phyloP scores from a whole-genome alignment of 2,329 filamentous ascomycete species.

The Alternaria angustiovoidea region DNA sequence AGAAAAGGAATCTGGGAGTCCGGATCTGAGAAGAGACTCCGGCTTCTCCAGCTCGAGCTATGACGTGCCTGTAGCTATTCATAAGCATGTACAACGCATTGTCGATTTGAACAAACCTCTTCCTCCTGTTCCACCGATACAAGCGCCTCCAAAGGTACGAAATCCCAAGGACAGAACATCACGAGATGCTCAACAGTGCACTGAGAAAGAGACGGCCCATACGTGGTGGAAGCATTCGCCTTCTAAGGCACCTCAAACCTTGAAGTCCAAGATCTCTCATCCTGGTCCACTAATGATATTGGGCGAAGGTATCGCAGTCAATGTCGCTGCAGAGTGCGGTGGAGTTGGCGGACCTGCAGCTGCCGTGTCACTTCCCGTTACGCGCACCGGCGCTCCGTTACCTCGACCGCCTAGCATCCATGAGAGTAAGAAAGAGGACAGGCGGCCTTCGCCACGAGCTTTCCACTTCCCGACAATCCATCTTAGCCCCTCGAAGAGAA shows the following conservation, averaged over 20 bases:
- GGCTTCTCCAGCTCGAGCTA: constrained; percentile 16
- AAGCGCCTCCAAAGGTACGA: constrained; percentile 3
- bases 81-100: not conserved
- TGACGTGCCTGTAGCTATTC: constrained; percentile 21
- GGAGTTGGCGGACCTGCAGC: constrained; percentile 25
- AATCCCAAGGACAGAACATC: not conserved
- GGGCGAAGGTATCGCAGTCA: constrained; percentile 11
- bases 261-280: constrained; percentile 37
- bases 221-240: constrained; percentile 13
- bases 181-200: not conserved
- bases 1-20: not conserved
- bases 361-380: constrained; percentile 14
- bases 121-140: constrained; percentile 19
- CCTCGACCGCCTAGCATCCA: not conserved
- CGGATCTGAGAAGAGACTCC: constrained; percentile 2
- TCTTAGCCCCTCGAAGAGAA: not conserved
- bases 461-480: not conserved
- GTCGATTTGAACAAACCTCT: constrained; percentile 25
- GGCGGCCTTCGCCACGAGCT: not conserved
- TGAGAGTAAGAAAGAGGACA: not conserved
- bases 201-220: not conserved
- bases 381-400: not conserved
- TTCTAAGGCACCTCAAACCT: constrained; percentile 3
- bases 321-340: constrained; percentile 23
- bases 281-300: constrained; percentile 24